A percentile compares a stretch with the other conserved stretches of the same genome.
These are phyloP conservation scores for Chaetomium cochliodes DNA, from an alignment of 495 filamentous ascomycete species.

Conservation along the genomic window DNA sequence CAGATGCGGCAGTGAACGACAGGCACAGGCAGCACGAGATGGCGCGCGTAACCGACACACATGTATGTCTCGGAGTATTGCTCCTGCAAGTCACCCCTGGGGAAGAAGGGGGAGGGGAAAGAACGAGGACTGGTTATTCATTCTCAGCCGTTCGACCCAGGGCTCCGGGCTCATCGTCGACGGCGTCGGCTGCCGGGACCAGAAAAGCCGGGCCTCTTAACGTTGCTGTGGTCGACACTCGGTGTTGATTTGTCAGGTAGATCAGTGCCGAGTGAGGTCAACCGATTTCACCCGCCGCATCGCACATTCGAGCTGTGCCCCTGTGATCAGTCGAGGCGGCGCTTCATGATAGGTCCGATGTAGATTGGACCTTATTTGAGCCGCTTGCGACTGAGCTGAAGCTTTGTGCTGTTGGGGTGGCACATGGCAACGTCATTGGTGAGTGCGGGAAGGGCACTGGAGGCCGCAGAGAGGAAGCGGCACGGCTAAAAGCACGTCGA, in stretches of 20 bases:
- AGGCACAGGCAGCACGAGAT: not conserved
- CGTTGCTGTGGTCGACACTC: not conserved
- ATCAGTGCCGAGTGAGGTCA: not conserved
- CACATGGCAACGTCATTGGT: conserved; percentile 9
- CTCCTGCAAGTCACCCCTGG: not conserved
- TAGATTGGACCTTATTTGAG: conserved; percentile 15
- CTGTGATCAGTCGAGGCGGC: not conserved
- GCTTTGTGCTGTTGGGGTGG: conserved; percentile 6
- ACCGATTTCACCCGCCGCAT: not conserved
- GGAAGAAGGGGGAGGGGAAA: not conserved
- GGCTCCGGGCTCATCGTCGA: not conserved
- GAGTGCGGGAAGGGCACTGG: conserved; percentile 1
- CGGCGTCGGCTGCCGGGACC: not conserved
- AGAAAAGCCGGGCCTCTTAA: not conserved
- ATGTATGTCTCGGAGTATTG: not conserved
- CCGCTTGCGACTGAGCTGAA: not conserved
- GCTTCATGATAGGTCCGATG: conserved; percentile 14
- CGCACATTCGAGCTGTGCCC: not conserved
- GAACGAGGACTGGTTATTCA: not conserved
- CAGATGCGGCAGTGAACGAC: not conserved
- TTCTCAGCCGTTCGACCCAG: not conserved
- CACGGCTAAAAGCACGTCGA: conserved; percentile 19
- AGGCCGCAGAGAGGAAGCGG: conserved; percentile 9
- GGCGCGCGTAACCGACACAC: not conserved
- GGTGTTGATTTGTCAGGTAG: not conserved